Percentiles rank a stretch among this genome's conserved stretches.
Evolutionary conservation across 805 yeast species (phyloP).

Genomic region (Brettanomyces bruxellensis): DNA sequence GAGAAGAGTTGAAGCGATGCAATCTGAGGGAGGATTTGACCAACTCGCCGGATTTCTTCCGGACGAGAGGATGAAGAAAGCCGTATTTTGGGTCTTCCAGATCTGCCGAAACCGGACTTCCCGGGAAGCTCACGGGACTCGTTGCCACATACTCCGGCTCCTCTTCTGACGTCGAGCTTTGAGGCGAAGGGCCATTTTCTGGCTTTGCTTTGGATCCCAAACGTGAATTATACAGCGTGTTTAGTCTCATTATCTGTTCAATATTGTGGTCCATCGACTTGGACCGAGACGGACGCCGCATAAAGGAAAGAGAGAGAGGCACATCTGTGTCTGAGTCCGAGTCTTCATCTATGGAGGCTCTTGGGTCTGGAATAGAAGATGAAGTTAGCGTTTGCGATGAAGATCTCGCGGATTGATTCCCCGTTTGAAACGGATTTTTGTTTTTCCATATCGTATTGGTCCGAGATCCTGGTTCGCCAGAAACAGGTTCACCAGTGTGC

Average conservation of each 20-base stretch:
- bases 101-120: neutral
- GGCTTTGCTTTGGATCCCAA: constrained; percentile 1
- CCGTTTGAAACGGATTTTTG: too few species aligned
- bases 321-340: constrained; percentile 9
- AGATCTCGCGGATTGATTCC: neutral
- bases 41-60: constrained; percentile 85
- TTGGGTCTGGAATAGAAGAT: neutral
- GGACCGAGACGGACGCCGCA: constrained; percentile 25
- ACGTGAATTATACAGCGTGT: constrained; percentile 21
- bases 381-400: neutral
- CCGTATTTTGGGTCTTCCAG: constrained; percentile 2
- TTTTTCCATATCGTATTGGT: too few species aligned
- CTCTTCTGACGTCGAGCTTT: neutral
- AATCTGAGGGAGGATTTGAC: constrained; percentile 66
- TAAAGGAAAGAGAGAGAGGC: constrained; percentile 24
- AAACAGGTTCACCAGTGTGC: too few species aligned
- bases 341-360: neutral
- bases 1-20: constrained; percentile 14
- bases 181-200: neutral
- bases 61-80: constrained; percentile 36
- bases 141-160: neutral
- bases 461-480: too few species aligned
- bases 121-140: constrained; percentile 1
- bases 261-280: constrained; percentile 10
- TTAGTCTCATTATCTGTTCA: constrained; percentile 22